A percentile compares a stretch with the other conserved stretches of the same genome.
These are phyloP conservation scores for Apiospora kogelbergensis DNA, from an alignment of 2,329 filamentous ascomycete genomes.

Conservation along the genomic window DNA sequence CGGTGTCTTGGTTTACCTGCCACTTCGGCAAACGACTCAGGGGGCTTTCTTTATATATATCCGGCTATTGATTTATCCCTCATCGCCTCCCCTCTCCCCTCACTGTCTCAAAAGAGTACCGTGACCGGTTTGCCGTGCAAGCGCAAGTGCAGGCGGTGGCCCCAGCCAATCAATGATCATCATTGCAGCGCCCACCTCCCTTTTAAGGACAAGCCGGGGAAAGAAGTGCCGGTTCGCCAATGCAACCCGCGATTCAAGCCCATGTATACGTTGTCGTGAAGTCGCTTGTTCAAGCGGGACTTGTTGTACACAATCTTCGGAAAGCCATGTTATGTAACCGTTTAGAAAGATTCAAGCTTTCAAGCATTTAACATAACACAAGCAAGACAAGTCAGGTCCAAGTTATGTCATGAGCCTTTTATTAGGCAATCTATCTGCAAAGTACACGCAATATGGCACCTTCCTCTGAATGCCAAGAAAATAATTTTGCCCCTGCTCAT, in stretches of 20 bases:
- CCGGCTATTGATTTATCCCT: not conserved
- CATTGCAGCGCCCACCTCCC: not conserved
- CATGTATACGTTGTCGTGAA: too few species aligned
- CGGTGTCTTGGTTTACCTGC: not conserved
- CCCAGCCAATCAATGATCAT: not conserved
- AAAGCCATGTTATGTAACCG: too few species aligned
- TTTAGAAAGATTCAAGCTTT: too few species aligned
- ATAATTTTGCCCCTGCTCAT: not conserved
- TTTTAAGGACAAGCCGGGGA: not conserved
- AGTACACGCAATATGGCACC: conserved; percentile 5
- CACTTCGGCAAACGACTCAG: not conserved
- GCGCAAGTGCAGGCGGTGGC: not conserved
- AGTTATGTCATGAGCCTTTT: not conserved
- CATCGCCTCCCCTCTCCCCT: not conserved
- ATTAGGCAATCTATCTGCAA: conserved; percentile 7
- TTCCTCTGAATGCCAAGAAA: not conserved
- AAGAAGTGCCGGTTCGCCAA: not conserved
- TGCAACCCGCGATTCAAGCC: not conserved
- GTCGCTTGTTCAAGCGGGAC: too few species aligned
- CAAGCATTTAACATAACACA: not conserved
- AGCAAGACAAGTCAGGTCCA: not conserved
- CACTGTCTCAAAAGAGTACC: not conserved
- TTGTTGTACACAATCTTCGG: too few species aligned
- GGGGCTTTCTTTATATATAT: not conserved
- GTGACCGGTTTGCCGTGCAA: not conserved